Percentiles rank a stretch among this genome's conserved stretches.
Conservation (phyloP, 495 filamentous ascomycete genomes). For the Penicillium subrubescens region DNA sequence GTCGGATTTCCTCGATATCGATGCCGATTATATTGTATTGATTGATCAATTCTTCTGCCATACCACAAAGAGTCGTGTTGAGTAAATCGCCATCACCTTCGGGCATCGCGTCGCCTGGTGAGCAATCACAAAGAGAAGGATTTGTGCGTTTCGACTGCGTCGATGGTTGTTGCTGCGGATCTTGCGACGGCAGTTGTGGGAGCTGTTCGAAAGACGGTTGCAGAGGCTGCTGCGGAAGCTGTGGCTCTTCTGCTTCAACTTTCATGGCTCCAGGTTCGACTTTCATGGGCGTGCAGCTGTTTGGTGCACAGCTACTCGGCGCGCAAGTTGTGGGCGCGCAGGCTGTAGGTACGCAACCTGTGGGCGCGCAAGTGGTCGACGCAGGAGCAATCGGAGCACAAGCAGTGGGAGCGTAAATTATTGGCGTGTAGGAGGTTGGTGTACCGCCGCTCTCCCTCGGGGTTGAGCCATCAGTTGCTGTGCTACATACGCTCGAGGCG, state of each 20-base stretch:
- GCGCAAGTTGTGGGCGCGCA: not conserved
- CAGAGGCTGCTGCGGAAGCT: not conserved
- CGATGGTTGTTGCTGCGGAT: not conserved
- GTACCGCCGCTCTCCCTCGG: not conserved
- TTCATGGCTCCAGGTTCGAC: not conserved
- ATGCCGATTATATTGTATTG: slow-evolving; percentile 44
- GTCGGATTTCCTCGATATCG: slow-evolving; percentile 40
- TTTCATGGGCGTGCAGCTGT: not conserved
- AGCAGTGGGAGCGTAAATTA: not conserved
- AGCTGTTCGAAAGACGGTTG: not conserved
- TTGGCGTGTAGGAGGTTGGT: not conserved
- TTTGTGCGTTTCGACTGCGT: not conserved
- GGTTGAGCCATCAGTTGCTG: not conserved
- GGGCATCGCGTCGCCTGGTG: slow-evolving; percentile 5
- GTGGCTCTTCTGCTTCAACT: slow-evolving; percentile 1
- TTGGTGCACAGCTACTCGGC: not conserved
- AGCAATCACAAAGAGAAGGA: slow-evolving; percentile 35
- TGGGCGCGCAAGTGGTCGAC: not conserved
- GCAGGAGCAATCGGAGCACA: not conserved
- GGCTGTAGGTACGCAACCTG: no score
- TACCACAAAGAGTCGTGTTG: slow-evolving; percentile 45
- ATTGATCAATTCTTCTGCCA: slow-evolving; percentile 42
- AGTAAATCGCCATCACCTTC: slow-evolving; percentile 30
- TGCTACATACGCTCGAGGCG: not conserved
- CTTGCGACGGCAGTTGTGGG: not conserved